Base-by-base conservation (phyloP, 345 rosid species). In the Pugionium cornutum region DNA sequence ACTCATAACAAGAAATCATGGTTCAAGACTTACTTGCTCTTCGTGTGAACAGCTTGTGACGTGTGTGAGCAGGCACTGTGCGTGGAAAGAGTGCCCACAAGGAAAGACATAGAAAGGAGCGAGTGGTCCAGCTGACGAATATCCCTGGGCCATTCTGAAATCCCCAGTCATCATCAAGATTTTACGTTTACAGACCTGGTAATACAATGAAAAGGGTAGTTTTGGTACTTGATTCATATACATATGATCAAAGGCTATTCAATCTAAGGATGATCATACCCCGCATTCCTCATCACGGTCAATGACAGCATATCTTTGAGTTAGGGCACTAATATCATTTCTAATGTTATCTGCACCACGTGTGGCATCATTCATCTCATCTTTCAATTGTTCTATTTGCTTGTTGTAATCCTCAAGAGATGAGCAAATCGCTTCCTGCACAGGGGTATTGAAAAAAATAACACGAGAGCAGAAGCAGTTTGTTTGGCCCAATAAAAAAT, bases 291-390 rank as follows among this genome's bases (percentile, higher is more conserved):
- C 96, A 0, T 87, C 95, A 0, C 84, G 91, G 47, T 88, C 88
- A 41, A 94, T 86, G 42, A 90, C 92, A 30, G 96, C 91, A 67
- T 85, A 94, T 94, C 97, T 83, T 80, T 94, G 99, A 79, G 99
- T 89, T 58, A 94, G 84, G 42, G 97, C 95, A 75, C 90, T 84
- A 43, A 91, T 94, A 78, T 94, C 99, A 68, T 88, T 94, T 89
- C 97, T 83, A 53, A 94, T 94, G 77, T 88, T 88, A 77, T 94
- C 99, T 67, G 99, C 99, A 69, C 99, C 97, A 78, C 88, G 99
- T 31, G 99, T 94, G 53, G 99, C 97, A 74, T 94, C 96, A 78
- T 94, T 87, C 99, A 94, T 94, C 81, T 94, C 99, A 74, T 94
- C 77, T 80, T 94, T 94, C 72, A 94, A 69, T 62, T 77, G 78